Conservation (phyloP, 1,139 yeast genomes). For the Spencermartinsiella ligniputridi region DNA sequence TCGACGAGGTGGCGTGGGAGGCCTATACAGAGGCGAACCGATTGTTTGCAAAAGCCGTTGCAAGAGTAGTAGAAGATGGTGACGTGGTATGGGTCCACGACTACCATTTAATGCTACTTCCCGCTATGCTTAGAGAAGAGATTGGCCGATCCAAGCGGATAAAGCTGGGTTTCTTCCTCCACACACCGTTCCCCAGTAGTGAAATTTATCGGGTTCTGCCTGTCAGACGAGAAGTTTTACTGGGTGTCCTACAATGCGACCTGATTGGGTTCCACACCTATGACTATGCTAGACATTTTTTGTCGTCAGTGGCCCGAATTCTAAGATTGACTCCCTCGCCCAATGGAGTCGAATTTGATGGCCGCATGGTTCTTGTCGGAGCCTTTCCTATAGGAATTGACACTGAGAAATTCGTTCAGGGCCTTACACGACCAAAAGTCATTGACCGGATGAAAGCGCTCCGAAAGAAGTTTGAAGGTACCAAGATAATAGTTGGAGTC, state of each 20-base stretch:
- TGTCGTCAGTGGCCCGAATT: conserved; percentile 86
- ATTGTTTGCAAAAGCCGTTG: conserved; percentile 71
- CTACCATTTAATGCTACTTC: conserved; percentile 92
- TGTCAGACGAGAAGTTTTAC: conserved; percentile 85
- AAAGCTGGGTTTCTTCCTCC: conserved; percentile 87
- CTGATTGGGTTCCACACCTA: conserved; percentile 98
- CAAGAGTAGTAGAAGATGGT: conserved; percentile 67
- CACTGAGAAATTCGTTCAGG: conserved; percentile 83
- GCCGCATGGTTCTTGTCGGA: conserved; percentile 78
- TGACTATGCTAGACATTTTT: conserved; percentile 97
- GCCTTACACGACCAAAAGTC: conserved; percentile 61
- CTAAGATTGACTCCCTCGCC: conserved; percentile 82
- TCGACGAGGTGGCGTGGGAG: conserved; percentile 97
- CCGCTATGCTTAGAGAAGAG: conserved; percentile 76
- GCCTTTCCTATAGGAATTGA: conserved; percentile 99
- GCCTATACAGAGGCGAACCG: conserved; percentile 94
- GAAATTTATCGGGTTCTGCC: conserved; percentile 95
- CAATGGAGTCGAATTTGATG: conserved; percentile 79
- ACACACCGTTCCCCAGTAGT: conserved; percentile 96
- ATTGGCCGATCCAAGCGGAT: conserved; percentile 53
- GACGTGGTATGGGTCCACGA: conserved; percentile 98
- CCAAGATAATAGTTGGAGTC: conserved; percentile 90
- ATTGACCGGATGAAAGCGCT: conserved; percentile 60
- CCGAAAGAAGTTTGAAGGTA: conserved; percentile 57
- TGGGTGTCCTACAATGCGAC: conserved; percentile 91